Base-by-base conservation (phyloP, 1,284 basidiomycete species). In the Trichosporon ovoides region DNA sequence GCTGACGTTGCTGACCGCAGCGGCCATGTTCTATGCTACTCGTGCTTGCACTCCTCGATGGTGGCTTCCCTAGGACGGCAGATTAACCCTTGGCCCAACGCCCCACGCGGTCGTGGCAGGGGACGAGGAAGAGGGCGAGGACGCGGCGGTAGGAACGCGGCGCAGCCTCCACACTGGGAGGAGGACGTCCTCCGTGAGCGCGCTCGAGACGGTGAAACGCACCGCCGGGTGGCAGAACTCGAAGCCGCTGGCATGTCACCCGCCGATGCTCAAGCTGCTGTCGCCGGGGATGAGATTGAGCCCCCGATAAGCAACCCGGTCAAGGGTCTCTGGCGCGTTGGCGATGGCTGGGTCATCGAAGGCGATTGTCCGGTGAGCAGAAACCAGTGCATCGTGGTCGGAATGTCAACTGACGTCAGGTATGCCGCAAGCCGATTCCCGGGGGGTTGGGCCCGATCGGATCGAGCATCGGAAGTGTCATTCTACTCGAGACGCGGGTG, bases 291-390 rank as follows among this genome's bases (percentile, higher is more conserved):
- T 18, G 59, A 55, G 4, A 9, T 31, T 9, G 57, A 63, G 14
- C 46, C 64, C 1, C 38, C 56, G 22, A 59, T 69, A 16, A 61
- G 62, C 34, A 62, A 68, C 37, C 59, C 63, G 18, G 56, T 76
- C 22, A 68, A 66, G 37, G 69, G 71, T 0, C 53, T 74, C 50
- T 75, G 73, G 73, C 65, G 59, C 34, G 38, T 75, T 1, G 63
- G 65, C 3, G 57, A 46, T 4, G 16, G 51, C 3, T 70, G 63
- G 63, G 64, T 74, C 6, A 65, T 74, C n/a, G 74, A 76, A 60
- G 74, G 74, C 1, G 74, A 76, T 51, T 76, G 74, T 67, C 74
- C 74, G n/a, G 74, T 75, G 53, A 66, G 73, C 71, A n/a, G n/a
- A 34, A 18, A 14, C 31, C 7, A 14, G 12, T 12, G 10, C 16